Conservation (phyloP, 768 basidiomycete species). For the Mycena maculata region DNA sequence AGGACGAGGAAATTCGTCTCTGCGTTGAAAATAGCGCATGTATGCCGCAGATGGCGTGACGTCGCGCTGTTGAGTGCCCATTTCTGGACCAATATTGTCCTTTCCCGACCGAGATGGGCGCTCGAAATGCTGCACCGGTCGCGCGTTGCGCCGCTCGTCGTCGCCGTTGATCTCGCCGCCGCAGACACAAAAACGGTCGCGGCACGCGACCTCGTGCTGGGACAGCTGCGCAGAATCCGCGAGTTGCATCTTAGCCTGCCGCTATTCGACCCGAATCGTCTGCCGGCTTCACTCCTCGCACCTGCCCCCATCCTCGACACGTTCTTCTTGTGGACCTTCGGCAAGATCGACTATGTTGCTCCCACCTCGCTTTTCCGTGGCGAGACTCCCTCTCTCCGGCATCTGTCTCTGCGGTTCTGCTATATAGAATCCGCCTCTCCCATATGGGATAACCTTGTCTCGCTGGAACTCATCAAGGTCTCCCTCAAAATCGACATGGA, state of each 20-base stretch:
- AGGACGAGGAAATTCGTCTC: slow-evolving; percentile 3
- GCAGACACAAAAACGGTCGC: background rate
- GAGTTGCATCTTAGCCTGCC: slow-evolving; percentile 10
- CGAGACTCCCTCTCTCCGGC: slow-evolving; percentile 6
- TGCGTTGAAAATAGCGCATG: slow-evolving; percentile 6
- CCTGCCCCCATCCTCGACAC: slow-evolving; percentile 19
- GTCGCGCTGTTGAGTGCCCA: slow-evolving; percentile 5
- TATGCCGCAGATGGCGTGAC: slow-evolving; percentile 29
- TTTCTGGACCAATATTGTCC: slow-evolving; percentile 26
- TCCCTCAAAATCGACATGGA: background rate
- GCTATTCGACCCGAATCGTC: too few relatives aligned
- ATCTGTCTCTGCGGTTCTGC: slow-evolving; percentile 19
- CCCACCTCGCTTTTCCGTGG: slow-evolving; percentile 3
- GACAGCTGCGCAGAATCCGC: slow-evolving; percentile 17
- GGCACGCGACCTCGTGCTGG: slow-evolving; percentile 13
- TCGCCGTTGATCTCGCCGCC: slow-evolving; percentile 1
- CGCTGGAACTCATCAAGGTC: slow-evolving; percentile 17
- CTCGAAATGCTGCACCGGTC: slow-evolving; percentile 30
- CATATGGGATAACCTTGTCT: slow-evolving; percentile 21
- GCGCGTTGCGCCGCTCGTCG: slow-evolving; percentile 1
- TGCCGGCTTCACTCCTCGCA: background rate
- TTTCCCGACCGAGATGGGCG: slow-evolving; percentile 25
- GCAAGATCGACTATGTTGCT: background rate
- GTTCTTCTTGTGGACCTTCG: background rate
- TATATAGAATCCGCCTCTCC: background rate